phyloP scores from a whole-genome alignment of 345 rosid species.

The Aquilaria malaccensis region DNA sequence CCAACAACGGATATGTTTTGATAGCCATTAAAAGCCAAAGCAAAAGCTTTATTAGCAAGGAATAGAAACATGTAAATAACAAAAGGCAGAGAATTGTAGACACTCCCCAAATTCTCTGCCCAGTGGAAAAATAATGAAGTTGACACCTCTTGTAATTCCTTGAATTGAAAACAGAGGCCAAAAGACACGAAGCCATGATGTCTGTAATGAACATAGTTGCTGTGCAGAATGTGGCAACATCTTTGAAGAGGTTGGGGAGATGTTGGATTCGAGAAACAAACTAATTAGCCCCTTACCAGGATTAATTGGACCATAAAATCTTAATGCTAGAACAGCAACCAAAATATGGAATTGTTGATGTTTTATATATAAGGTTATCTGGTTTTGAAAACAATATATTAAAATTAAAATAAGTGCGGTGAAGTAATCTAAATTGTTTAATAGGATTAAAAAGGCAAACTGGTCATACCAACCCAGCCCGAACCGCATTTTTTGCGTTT shows the following conservation, averaged over 20 bases:
- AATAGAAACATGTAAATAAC: conserved; percentile 33
- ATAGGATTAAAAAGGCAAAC: too few relatives aligned
- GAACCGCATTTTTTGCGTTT: too few relatives aligned
- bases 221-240: conserved; percentile 43
- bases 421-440: too few relatives aligned
- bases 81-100: conserved; percentile 41
- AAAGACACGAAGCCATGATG: conserved; percentile 35
- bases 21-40: conserved; percentile 64
- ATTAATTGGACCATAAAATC: conserved; percentile 23
- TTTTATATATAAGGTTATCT: conserved; percentile 15
- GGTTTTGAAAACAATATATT: not conserved
- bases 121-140: conserved; percentile 37
- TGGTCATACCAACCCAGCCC: too few relatives aligned
- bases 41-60: conserved; percentile 47
- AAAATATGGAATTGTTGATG: conserved; percentile 22
- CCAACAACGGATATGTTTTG: conserved; percentile 71
- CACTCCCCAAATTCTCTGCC: conserved; percentile 69
- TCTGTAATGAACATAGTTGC: conserved; percentile 45
- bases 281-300: conserved; percentile 44
- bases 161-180: conserved; percentile 33
- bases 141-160: conserved; percentile 39
- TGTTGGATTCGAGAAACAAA: conserved; percentile 21
- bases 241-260: conserved; percentile 31
- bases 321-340: conserved; percentile 28
- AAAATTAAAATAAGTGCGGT: too few relatives aligned